These are phyloP conservation scores for Leishmania aethiopica DNA, from an alignment of 208 protist species.

Conservation along the genomic window DNA sequence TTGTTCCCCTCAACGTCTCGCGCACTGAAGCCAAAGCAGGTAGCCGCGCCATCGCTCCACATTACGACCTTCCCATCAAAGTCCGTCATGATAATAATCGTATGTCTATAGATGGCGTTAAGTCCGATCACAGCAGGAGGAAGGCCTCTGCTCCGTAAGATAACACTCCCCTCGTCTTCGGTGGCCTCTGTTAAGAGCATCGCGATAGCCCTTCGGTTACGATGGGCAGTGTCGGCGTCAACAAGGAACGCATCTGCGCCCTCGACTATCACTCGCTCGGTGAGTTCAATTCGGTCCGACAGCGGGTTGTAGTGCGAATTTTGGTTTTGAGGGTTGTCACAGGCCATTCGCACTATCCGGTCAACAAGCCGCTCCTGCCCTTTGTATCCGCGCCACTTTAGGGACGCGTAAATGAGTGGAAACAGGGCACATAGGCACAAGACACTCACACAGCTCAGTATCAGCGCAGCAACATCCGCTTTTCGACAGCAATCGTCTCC, in stretches of 20 bases:
- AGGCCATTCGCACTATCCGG: conserved; percentile 9
- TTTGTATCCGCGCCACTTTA: neutral
- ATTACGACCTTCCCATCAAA: conserved; percentile 52
- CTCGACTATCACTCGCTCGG: conserved; percentile 8
- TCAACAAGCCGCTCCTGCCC: conserved; percentile 11
- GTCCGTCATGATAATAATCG: conserved; percentile 55
- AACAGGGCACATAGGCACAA: conserved; percentile 22
- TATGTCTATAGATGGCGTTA: conserved; percentile 44
- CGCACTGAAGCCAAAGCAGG: conserved; percentile 49
- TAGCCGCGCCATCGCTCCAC: conserved; percentile 58
- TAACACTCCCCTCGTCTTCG: conserved; percentile 49
- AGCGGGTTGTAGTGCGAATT: conserved; percentile 22
- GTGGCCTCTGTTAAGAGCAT: conserved; percentile 46
- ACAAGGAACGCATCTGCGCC: conserved; percentile 28
- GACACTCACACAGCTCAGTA: conserved; percentile 19
- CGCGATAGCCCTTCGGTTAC: conserved; percentile 36
- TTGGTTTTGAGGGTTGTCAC: neutral
- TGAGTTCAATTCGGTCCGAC: conserved; percentile 8
- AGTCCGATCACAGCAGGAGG: conserved; percentile 37
- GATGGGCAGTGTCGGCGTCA: conserved; percentile 25
- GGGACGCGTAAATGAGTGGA: conserved; percentile 25
- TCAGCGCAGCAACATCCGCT: conserved; percentile 24
- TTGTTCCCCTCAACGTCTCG: conserved; percentile 62
- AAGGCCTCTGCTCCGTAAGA: conserved; percentile 38
- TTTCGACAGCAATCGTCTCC: conserved; percentile 10